Percentiles rank a stretch among this genome's conserved stretches.
These are phyloP conservation scores for Neonectria magnoliae DNA, from an alignment of 2,329 filamentous ascomycete species.

Conservation along the genomic window DNA sequence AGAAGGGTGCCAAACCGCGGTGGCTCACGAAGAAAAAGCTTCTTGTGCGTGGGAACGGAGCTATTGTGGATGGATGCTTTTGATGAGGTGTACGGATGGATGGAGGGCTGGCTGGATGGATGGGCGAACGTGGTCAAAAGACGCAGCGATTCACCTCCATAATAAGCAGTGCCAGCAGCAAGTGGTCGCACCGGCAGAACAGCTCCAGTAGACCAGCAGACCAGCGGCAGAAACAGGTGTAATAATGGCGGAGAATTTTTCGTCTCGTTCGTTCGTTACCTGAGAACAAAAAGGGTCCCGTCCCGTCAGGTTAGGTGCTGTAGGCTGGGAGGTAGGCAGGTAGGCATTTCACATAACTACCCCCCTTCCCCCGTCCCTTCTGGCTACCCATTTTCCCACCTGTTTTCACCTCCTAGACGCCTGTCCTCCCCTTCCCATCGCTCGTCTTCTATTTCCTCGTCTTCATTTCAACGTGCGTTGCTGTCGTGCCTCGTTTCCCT, in stretches of 20 bases:
- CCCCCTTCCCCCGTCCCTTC: slow-evolving; percentile 49
- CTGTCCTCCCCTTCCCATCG: slow-evolving; percentile 31
- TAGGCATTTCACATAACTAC: slow-evolving; percentile 51
- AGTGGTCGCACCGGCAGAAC: not conserved
- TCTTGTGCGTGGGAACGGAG: slow-evolving; percentile 17
- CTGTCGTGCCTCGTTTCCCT: slow-evolving; percentile 33
- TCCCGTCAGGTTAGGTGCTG: slow-evolving; percentile 36
- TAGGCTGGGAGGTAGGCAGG: slow-evolving; percentile 25
- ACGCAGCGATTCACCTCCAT: slow-evolving; percentile 7
- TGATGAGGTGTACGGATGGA: slow-evolving; percentile 4
- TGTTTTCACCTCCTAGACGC: slow-evolving; percentile 38
- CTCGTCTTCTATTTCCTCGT: slow-evolving; percentile 15
- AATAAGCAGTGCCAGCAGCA: slow-evolving; percentile 6
- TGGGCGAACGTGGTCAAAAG: slow-evolving; percentile 9
- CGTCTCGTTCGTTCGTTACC: slow-evolving; percentile 32
- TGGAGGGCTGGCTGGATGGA: slow-evolving; percentile 4
- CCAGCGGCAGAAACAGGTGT: slow-evolving; percentile 11
- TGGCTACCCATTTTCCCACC: slow-evolving; percentile 42
- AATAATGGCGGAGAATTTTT: slow-evolving; percentile 32
- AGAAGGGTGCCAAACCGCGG: not conserved
- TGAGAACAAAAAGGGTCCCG: slow-evolving; percentile 27
- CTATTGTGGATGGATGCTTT: slow-evolving; percentile 2
- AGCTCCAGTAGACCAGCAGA: not conserved
- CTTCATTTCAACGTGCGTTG: slow-evolving; percentile 31
- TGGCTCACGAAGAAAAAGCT: slow-evolving; percentile 11